phyloP scores from a whole-genome alignment of 805 yeast genomes.

The Candida michaelii region DNA sequence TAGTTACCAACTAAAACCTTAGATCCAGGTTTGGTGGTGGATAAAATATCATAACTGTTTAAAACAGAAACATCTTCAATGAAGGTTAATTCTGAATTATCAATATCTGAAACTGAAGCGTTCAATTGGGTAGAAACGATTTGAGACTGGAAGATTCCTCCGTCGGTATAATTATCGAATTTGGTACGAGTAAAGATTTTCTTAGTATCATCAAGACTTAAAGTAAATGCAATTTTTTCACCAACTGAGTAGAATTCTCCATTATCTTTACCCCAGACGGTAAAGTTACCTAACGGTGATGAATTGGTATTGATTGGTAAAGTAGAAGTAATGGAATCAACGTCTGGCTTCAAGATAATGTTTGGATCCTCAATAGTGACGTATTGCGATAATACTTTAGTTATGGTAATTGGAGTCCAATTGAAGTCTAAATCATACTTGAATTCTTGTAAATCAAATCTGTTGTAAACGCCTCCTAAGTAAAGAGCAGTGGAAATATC shows the following conservation, averaged over 20 bases:
- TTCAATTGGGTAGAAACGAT: slow-evolving; percentile 33
- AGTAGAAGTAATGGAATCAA: slow-evolving; percentile 11
- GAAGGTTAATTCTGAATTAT: slow-evolving; percentile 61
- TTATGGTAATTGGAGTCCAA: slow-evolving; percentile 57
- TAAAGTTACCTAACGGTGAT: slow-evolving; percentile 45
- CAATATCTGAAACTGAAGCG: slow-evolving; percentile 33
- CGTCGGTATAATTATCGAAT: slow-evolving; percentile 69
- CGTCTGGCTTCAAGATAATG: slow-evolving; percentile 18
- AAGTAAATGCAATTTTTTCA: slow-evolving; percentile 63
- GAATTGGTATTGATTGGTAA: slow-evolving; percentile 34
- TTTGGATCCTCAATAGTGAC: slow-evolving; percentile 28
- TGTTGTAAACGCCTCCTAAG: slow-evolving; percentile 43
- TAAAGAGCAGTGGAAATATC: slow-evolving; percentile 75
- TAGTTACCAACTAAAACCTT: slow-evolving; percentile 48
- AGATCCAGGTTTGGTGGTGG: slow-evolving; percentile 57
- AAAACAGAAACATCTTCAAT: slow-evolving; percentile 62
- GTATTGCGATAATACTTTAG: slow-evolving; percentile 48
- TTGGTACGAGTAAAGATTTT: slow-evolving; percentile 57
- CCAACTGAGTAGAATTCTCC: slow-evolving; percentile 56
- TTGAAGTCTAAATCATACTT: slow-evolving; percentile 50
- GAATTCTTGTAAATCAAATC: slow-evolving; percentile 48
- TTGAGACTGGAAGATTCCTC: slow-evolving; percentile 76
- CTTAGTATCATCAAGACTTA: slow-evolving; percentile 60
- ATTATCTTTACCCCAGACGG: slow-evolving; percentile 72
- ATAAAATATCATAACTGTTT: slow-evolving; percentile 58